A percentile compares a stretch with the other conserved stretches of the same genome.
Evolutionary conservation across 139 green algal species (phyloP).

Genomic region (Chlorella sorokiniana): DNA sequence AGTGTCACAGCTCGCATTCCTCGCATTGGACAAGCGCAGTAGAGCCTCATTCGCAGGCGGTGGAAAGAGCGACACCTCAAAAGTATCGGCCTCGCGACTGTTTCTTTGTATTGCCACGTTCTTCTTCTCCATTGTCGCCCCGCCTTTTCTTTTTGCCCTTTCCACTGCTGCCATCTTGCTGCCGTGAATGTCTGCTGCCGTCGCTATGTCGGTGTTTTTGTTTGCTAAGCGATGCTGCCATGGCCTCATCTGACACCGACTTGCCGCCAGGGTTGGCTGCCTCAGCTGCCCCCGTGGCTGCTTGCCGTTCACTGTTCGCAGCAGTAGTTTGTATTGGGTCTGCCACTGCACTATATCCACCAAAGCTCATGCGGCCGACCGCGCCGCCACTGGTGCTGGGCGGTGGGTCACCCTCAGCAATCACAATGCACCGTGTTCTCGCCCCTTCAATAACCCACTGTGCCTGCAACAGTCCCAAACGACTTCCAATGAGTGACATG

Average conservation of each 20-base stretch:
- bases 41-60: too few relatives aligned
- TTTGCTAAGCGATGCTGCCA: conserved; percentile 12
- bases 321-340: not conserved
- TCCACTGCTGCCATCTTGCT: not conserved
- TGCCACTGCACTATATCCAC: not conserved
- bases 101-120: not conserved
- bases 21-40: too few relatives aligned
- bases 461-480: conserved; percentile 5
- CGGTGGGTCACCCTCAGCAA: conserved; percentile 20
- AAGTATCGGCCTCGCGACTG: not conserved
- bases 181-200: not conserved
- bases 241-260: conserved; percentile 21
- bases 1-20: too few relatives aligned
- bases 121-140: not conserved
- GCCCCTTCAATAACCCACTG: conserved; percentile 34
- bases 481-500: not conserved
- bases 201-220: not conserved
- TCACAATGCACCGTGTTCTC: conserved; percentile 8
- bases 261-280: not conserved
- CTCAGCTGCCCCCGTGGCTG: not conserved
- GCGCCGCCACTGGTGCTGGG: not conserved
- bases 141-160: not conserved
- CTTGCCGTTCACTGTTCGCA: not conserved
- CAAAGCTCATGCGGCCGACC: conserved; percentile 12
- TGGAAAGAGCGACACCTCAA: not conserved